phyloP scores from a whole-genome alignment of 1,284 basidiomycete species.

The Cutaneotrichosporon cavernicola region DNA sequence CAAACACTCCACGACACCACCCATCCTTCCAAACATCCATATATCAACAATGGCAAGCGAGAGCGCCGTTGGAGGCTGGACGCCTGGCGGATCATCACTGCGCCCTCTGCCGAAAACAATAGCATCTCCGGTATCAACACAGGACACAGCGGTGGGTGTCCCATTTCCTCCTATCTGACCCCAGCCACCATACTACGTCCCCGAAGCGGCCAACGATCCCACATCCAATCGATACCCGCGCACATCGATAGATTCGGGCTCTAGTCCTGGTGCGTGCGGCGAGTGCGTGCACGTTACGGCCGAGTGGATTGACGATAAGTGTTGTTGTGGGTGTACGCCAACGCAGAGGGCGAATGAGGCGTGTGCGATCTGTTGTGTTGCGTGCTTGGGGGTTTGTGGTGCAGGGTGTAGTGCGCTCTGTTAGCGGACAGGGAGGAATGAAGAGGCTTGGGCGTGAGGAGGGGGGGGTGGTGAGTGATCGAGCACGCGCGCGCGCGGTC shows the following conservation, averaged over 20 bases:
- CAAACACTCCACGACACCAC: background rate
- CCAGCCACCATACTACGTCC: slow-evolving; percentile 10
- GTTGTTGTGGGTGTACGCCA: background rate
- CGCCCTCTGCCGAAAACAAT: background rate
- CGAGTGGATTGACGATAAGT: background rate
- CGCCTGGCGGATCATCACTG: background rate
- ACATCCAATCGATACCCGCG: slow-evolving; percentile 3
- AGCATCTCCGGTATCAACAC: too few relatives aligned
- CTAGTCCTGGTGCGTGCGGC: background rate
- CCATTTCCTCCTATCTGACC: background rate
- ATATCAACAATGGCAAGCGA: slow-evolving; percentile 1
- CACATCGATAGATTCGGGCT: background rate
- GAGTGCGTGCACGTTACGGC: background rate
- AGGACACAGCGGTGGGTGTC: background rate
- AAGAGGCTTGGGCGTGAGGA: background rate
- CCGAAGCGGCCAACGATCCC: background rate
- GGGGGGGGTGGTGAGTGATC: too few relatives aligned
- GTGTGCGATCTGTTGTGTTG: background rate
- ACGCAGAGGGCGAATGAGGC: background rate
- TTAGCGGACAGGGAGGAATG: background rate
- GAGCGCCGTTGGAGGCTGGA: slow-evolving; percentile 2
- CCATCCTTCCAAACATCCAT: background rate
- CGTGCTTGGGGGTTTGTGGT: background rate
- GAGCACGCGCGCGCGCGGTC: background rate
- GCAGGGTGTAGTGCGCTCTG: background rate